These are phyloP conservation scores for Laguncularia racemosa DNA, from an alignment of 345 rosid species.

Conservation along the genomic window DNA sequence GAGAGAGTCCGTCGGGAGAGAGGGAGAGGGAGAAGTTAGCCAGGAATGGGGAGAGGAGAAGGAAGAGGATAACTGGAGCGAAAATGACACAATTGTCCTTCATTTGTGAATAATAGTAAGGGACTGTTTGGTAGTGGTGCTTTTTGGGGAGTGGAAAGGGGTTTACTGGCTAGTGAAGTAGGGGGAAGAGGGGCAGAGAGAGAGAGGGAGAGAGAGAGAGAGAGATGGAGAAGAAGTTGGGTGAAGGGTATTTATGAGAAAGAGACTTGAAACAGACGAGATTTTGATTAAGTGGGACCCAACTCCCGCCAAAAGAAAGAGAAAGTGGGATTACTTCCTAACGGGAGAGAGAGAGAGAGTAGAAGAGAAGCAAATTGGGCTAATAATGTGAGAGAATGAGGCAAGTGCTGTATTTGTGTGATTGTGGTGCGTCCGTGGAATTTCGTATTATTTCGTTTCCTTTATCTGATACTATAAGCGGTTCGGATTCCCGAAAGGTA, in stretches of 20 bases:
- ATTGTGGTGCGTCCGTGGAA: too few species aligned
- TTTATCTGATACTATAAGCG: too few species aligned
- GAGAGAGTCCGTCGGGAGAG: conserved; percentile 81
- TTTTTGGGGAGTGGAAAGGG: background rate
- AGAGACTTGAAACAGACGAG: conserved; percentile 47
- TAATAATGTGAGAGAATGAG: too few species aligned
- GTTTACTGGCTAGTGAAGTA: too few species aligned
- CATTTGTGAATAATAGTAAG: background rate
- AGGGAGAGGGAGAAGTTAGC: conserved; percentile 31
- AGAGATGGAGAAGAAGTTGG: conserved; percentile 12
- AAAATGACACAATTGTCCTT: background rate
- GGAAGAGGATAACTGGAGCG: conserved; percentile 13
- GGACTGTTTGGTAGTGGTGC: background rate
- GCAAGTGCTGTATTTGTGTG: too few species aligned
- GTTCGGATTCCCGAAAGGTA: too few species aligned
- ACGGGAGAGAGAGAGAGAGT: conserved; percentile 1
- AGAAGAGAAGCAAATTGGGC: conserved; percentile 17
- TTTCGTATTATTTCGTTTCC: too few species aligned
- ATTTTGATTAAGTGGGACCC: conserved; percentile 43
- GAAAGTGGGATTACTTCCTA: conserved; percentile 10
- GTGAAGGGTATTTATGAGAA: conserved; percentile 27
- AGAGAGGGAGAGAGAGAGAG: background rate
- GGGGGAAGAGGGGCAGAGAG: background rate
- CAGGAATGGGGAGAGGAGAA: conserved; percentile 7
- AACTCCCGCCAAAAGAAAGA: conserved; percentile 32